A percentile compares a stretch with the other conserved stretches of the same genome.
phyloP scores from a whole-genome alignment of 352 stramenopile genomes.

The Saprolegnia diclina region DNA sequence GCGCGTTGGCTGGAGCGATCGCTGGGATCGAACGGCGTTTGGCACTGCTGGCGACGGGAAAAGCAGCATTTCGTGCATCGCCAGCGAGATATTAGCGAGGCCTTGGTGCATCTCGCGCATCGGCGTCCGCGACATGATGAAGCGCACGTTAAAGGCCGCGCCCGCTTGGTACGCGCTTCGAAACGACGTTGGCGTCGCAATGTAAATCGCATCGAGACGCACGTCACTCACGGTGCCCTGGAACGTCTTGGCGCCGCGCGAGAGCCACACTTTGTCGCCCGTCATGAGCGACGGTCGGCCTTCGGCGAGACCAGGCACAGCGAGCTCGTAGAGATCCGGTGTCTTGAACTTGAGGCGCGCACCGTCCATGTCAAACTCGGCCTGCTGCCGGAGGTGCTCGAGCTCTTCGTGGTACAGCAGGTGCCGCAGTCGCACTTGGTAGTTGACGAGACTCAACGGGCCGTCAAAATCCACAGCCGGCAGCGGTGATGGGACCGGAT shows the following conservation, averaged over 20 bases:
- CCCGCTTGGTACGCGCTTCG: background rate
- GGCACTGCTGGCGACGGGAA: conserved; percentile 2
- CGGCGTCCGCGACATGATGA: conserved; percentile 14
- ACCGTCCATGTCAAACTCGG: conserved; percentile 34
- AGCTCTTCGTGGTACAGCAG: conserved; percentile 34
- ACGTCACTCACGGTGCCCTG: conserved; percentile 7
- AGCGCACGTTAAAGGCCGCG: conserved; percentile 16
- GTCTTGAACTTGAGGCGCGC: conserved; percentile 21
- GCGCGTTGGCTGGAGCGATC: conserved; percentile 7
- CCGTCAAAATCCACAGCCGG: background rate
- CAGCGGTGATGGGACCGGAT: background rate
- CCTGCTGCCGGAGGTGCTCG: conserved; percentile 29
- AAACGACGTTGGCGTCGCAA: conserved; percentile 5
- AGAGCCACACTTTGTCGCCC: conserved; percentile 33
- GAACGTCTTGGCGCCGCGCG: conserved; percentile 20
- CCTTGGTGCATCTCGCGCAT: conserved; percentile 17
- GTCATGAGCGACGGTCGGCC: conserved; percentile 30
- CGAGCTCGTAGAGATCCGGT: conserved; percentile 14
- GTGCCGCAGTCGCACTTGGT: conserved; percentile 23
- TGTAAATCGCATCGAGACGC: conserved; percentile 20
- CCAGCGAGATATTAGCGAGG: background rate
- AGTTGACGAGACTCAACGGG: conserved; percentile 16
- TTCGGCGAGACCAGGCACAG: conserved; percentile 33
- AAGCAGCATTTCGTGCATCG: background rate
- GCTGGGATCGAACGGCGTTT: background rate